Evolutionary conservation across 305 asterid genomes (phyloP), one percentile per base, ranked within the genome.

Genomic region (Nicotiana rustica): DNA sequence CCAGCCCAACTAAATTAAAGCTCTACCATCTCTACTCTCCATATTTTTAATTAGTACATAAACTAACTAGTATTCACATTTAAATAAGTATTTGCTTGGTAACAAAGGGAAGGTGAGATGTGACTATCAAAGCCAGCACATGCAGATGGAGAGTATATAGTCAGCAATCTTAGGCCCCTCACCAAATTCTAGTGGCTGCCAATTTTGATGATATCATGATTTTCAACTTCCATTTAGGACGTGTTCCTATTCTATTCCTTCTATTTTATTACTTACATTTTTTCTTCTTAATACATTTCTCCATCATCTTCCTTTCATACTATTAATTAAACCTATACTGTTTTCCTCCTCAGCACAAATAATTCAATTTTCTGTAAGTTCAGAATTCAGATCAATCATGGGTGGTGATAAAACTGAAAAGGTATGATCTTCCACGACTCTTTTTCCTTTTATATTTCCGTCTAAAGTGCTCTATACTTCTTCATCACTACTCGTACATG

Each of bases 121-220:
- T 86, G 86, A 10, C 36, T 13, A 87, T 87, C 88, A 85, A 71
- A 35, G 85, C 67, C 89, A 86, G 90, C 90, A 83, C 55, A 2
- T 44, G 49, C 31, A 77, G n/a, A 60, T 21, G 21, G 65, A 60
- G 57, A 44, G 76, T 78, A 18, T 21, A 71, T 21, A 44, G 47
- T 59, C 84, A 18, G 35, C 71, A 81, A 81, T 25, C 12, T 12
- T 9, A 18, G 17, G 47, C 78, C 64, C 80, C 80, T 4, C 6
- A 12, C 21, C 66, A 25, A 3, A 14, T 13, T 56, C 18, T 14
- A 31, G 7, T 64, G 64, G 73, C 47, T 19, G 47, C 61, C 79
- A 35, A 67, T 14, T 29, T 82, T 25, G 67, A 33, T 47, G 67
- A 75, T 75, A 6, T 76, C 81, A 82, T 7, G 6, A 47, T 4